Base-by-base conservation (phyloP, 164 flowering plant genomes). In the Taxillus chinensis region DNA sequence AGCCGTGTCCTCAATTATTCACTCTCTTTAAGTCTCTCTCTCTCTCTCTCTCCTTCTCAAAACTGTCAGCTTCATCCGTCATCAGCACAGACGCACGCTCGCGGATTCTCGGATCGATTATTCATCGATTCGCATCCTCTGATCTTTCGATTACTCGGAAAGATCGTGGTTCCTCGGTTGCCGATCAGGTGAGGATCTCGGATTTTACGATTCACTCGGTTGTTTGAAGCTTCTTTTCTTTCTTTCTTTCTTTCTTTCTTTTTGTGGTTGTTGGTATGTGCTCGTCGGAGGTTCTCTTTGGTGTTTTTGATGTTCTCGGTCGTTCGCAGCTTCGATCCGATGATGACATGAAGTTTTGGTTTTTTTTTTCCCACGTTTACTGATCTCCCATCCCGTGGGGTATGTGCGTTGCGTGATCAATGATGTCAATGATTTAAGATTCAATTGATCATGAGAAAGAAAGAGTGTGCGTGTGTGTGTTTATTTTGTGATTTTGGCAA, bases 71-170 rank as follows among this genome's bases (percentile, higher is more conserved):
- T 59, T 55, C 41, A 37, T 42, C 40, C 68, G 39, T 68, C 60
- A 45, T 60, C 69, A 40, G 4, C 39, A 27, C 12, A 54, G 57
- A 5, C 11, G 37, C 5, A 11, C 57, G 52, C 61, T 63, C 68
- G 53, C 70, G 78, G 68, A 57, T 59, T 62, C 57, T 3, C 17
- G 7, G 46, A n/a, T 52, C 57, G 39, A 27, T 54, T 54, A 3
- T 27, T 15, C n/a, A 3, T 17, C 57, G 16, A 54, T 1, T 27
- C 27, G 27, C 27, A 27, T 27, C 27, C 27, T 54, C 16, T 2
- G 57, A 54, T 54, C 16, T 3, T 6, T 10, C 39, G 39, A 54
- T 54, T 39, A 7, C 12, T n/a, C 3, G 10, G 7, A 7, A 41
- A 38, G 41, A n/a, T 14, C 37, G 14, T 8, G 64, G 51, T 62